Percentiles rank a stretch among this genome's conserved stretches.
phyloP scores from a whole-genome alignment of 257 asterid genomes.

The Solanum lycopersicoides region DNA sequence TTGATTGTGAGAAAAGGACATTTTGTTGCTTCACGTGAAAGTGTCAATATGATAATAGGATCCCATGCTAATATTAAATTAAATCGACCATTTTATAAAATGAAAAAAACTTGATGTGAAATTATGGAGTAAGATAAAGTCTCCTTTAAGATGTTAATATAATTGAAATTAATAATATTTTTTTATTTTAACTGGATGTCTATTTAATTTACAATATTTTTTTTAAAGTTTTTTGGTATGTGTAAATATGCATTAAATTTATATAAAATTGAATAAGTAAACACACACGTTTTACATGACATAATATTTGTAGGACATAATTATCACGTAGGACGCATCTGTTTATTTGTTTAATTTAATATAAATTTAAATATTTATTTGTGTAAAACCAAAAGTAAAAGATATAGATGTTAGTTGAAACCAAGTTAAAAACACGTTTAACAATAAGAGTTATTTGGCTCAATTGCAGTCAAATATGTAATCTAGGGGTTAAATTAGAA shows the following conservation, averaged over 20 bases:
- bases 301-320: too few relatives aligned
- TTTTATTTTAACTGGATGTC: not conserved
- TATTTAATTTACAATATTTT: not conserved
- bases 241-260: too few relatives aligned
- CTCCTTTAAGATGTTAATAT: not conserved
- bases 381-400: accelerated
- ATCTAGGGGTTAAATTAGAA: not conserved
- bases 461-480: not conserved
- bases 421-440: not conserved
- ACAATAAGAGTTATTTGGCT: not conserved
- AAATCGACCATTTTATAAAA: not conserved
- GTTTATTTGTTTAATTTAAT: not conserved
- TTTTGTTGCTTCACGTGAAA: not conserved
- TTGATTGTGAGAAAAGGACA: not conserved
- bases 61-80: not conserved
- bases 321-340: accelerated
- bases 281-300: accelerated
- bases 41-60: not conserved
- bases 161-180: not conserved
- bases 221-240: accelerated
- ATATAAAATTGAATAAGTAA: too few relatives aligned
- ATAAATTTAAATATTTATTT: too few relatives aligned
- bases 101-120: not conserved
- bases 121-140: not conserved
- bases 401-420: accelerated